Conservation (phyloP, 176 grass and related monocot species). For the Eremochloa ophiuroides region DNA sequence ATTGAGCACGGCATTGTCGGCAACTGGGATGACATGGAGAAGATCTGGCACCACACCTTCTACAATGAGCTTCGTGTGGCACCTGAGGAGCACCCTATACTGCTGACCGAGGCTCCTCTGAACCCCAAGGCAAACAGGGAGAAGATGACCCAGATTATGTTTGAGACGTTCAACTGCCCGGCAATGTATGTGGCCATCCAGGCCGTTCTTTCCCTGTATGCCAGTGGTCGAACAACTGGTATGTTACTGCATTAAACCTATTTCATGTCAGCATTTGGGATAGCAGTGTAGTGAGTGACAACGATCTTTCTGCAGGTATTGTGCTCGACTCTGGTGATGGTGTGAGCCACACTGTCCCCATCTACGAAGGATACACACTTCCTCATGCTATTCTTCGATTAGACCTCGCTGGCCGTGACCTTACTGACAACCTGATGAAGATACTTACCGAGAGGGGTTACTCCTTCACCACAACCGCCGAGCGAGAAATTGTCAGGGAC, state of each 20-base stretch:
- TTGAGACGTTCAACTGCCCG: constrained; percentile 74
- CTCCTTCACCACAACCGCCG: constrained; percentile 80
- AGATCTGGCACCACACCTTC: constrained; percentile 93
- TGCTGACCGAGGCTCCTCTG: constrained; percentile 73
- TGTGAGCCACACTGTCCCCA: constrained; percentile 85
- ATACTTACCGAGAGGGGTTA: constrained; percentile 88
- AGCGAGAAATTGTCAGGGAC: constrained; percentile 89
- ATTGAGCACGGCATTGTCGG: constrained; percentile 81
- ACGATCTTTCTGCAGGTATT: constrained; percentile 37
- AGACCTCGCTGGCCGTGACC: constrained; percentile 79
- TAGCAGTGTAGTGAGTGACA: background rate
- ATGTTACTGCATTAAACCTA: constrained; percentile 1
- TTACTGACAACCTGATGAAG: constrained; percentile 83
- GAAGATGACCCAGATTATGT: constrained; percentile 98
- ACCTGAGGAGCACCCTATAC: constrained; percentile 75
- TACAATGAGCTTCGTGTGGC: constrained; percentile 85
- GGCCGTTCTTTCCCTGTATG: constrained; percentile 82
- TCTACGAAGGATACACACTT: constrained; percentile 77
- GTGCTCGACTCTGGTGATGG: constrained; percentile 86
- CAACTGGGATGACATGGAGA: constrained; percentile 97
- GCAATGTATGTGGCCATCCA: constrained; percentile 89
- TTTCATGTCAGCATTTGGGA: background rate
- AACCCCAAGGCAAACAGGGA: constrained; percentile 92
- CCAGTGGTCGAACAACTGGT: constrained; percentile 82
- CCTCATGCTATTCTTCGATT: constrained; percentile 83